Conservation (phyloP, 176 grass and related monocot genomes). For the Eragrostis nindensis region DNA sequence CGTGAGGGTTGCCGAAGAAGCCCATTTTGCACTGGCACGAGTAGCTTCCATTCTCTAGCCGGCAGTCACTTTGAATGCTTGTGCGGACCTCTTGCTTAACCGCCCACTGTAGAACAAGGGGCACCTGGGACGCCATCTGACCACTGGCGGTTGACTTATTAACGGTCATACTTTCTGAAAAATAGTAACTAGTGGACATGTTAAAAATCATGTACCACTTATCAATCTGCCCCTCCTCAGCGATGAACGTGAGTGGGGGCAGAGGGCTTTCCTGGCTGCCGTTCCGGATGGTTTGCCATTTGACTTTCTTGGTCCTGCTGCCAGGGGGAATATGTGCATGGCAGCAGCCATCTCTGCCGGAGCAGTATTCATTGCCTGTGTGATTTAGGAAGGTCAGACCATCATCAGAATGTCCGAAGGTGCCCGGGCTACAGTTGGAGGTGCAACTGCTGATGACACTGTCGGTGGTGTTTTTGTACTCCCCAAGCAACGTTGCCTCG, state of each 20-base stretch:
- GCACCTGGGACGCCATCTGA: not conserved
- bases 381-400: no score
- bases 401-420: no score
- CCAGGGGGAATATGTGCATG: not conserved
- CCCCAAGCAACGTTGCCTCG: no score
- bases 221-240: not conserved
- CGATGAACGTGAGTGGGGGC: not conserved
- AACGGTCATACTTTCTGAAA: no score
- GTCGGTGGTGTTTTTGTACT: not conserved
- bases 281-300: no score
- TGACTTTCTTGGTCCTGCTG: not conserved
- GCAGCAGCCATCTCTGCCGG: not conserved
- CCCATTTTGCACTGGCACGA: not conserved
- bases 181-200: no score
- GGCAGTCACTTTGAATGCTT: not conserved
- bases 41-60: not conserved
- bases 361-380: not conserved
- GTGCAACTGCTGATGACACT: no score
- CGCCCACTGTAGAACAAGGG: not conserved
- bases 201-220: no score
- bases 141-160: not conserved
- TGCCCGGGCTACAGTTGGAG: no score
- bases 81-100: not conserved
- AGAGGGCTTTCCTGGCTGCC: no score
- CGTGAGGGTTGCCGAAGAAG: not conserved